A percentile compares a stretch with the other conserved stretches of the same genome.
phyloP scores from a whole-genome alignment of 2,329 filamentous ascomycete species.

The Penicillium sp. region DNA sequence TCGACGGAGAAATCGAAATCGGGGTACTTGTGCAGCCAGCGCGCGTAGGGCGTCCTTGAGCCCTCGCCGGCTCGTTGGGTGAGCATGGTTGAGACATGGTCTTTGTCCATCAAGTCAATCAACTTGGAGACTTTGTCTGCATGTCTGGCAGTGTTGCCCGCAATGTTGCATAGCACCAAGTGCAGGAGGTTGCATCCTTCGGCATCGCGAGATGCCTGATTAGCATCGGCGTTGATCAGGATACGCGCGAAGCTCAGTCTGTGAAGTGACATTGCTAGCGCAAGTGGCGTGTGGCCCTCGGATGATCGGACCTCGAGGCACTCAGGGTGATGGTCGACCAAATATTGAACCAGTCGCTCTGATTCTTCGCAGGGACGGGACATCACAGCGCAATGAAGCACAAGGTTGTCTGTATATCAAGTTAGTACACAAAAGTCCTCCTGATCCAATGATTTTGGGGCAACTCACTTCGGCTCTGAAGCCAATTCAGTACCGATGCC shows the following conservation, averaged over 20 bases:
- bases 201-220: conserved; percentile 66
- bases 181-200: conserved; percentile 71
- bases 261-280: conserved; percentile 62
- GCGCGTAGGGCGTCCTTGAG: conserved; percentile 56
- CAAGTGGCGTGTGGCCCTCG: conserved; percentile 62
- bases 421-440: neutral
- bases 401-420: conserved; percentile 44
- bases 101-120: conserved; percentile 61
- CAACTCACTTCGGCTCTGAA: conserved; percentile 52
- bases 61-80: conserved; percentile 32
- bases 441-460: neutral
- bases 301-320: conserved; percentile 61
- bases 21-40: conserved; percentile 49
- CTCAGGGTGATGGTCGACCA: conserved; percentile 64
- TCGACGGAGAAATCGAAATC: neutral
- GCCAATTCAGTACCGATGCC: conserved; percentile 57
- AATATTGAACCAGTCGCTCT: conserved; percentile 63
- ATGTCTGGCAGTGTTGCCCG: conserved; percentile 25
- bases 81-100: conserved; percentile 46
- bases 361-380: conserved; percentile 47
- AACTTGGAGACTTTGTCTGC: conserved; percentile 58
- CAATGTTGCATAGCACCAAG: conserved; percentile 44
- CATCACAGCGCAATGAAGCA: conserved; percentile 67
- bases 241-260: conserved; percentile 48
- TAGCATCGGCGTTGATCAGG: conserved; percentile 68